Evolutionary conservation across 2,329 filamentous ascomycete genomes (phyloP).

Genomic region (Ceratocystis albifundus): DNA sequence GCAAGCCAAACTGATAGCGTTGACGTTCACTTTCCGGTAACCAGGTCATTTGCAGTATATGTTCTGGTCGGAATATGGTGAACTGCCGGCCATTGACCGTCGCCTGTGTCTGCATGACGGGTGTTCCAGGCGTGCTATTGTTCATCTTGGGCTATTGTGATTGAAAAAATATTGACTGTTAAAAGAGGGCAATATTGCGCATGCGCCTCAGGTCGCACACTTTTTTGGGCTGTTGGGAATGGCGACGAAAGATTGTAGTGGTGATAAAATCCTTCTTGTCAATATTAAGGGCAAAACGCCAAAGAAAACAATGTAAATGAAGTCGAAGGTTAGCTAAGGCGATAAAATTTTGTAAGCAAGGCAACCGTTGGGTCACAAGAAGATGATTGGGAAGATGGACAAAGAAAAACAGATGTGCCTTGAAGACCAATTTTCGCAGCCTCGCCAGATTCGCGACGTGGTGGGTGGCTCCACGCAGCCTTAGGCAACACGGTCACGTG

Average conservation of each 20-base stretch:
- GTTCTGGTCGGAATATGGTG: constrained; percentile 41
- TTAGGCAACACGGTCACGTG: background rate
- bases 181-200: background rate
- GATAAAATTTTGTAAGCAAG: background rate
- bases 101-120: constrained; percentile 26
- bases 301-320: no score
- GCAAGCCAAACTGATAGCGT: constrained; percentile 49
- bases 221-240: no score
- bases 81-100: constrained; percentile 26
- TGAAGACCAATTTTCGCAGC: background rate
- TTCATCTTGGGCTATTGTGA: background rate
- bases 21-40: constrained; percentile 44
- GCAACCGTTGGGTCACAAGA: background rate
- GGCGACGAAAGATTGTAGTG: background rate
- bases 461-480: background rate
- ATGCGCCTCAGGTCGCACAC: constrained; percentile 4
- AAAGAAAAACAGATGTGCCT: background rate
- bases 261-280: background rate
- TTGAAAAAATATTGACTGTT: constrained; percentile 12
- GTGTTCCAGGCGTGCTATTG: constrained; percentile 14
- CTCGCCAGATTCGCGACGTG: background rate
- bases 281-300: background rate
- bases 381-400: background rate
- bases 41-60: constrained; percentile 40
- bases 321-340: background rate